A percentile compares a stretch with the other conserved stretches of the same genome.
Evolutionary conservation across 1,139 yeast genomes (phyloP).

Genomic region (Lodderomyces margitis): DNA sequence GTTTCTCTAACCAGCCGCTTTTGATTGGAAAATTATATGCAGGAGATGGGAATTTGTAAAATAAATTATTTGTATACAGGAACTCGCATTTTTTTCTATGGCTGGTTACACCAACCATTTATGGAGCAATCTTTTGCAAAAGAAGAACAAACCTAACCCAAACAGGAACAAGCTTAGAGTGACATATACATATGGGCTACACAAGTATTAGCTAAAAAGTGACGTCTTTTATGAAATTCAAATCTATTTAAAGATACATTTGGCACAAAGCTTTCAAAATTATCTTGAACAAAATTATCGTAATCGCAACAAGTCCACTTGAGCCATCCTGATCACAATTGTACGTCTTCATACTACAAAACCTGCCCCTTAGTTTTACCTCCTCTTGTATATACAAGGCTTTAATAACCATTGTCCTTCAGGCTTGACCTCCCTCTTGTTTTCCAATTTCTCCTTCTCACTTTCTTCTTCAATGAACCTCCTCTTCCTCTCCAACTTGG

Average conservation of each 20-base stretch:
- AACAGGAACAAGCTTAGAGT: too few relatives aligned
- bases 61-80: background rate
- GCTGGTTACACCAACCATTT: slow-evolving; percentile 1
- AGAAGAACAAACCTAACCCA: background rate
- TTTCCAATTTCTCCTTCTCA: slow-evolving; percentile 56
- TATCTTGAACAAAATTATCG: too few relatives aligned
- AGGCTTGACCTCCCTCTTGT: slow-evolving; percentile 54
- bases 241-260: background rate
- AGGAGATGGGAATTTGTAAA: background rate
- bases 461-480: slow-evolving; percentile 72
- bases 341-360: too few relatives aligned
- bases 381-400: slow-evolving; percentile 93
- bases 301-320: too few relatives aligned
- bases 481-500: slow-evolving; percentile 60
- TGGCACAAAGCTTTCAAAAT: background rate
- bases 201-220: too few relatives aligned
- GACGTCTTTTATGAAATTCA: too few relatives aligned
- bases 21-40: background rate
- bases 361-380: slow-evolving; percentile 50
- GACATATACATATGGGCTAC: too few relatives aligned
- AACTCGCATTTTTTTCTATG: background rate
- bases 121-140: background rate
- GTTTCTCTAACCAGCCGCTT: background rate
- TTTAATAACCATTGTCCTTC: slow-evolving; percentile 89
- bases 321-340: too few relatives aligned